Evolutionary conservation across 208 protist species (phyloP), one percentile per base, ranked within the genome.

Genomic region (Leishmania major): DNA sequence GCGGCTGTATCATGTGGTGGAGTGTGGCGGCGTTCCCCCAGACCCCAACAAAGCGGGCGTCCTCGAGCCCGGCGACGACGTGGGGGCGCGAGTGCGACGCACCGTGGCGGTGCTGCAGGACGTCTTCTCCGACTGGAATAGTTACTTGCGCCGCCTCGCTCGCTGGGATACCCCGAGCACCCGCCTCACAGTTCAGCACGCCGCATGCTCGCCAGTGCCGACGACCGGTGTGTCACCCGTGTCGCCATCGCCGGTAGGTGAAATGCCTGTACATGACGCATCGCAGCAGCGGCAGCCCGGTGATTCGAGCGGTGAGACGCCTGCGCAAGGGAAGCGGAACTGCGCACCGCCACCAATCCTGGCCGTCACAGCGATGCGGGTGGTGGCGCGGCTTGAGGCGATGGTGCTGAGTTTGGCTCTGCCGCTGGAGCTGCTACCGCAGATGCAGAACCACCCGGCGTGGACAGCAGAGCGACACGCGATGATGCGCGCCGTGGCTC

Each of bases 1-100:
- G 80, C 72, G 77, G 49, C 70, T 82, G 62, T 91, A 87, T 78
- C 90, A 93, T 66, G 80, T 86, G 15, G 75, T 90, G 31, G 86
- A 90, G 76, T 93, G 90, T 74, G 45, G 66, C 15, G 79, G 66
- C 51, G 67, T 69, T n/a, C 67, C 78, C 17, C 78, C 66, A 43
- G 31, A 31, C 2, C 1, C n/a, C 1, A 4, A 73, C 45, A 47
- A 69, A 3, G 71, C 37, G n/a, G 25, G n/a, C 69, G 35, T 49
- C 7, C 67, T 43, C 25, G 43, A 69, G 37, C 22, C 22, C 40
- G 77, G 66, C 69, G 60, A 76, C 71, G 75, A 81, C 60, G 31
- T 55, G 8, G 57, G 15, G 15, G 72, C 67, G 6, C 77, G 79
- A 15, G 74, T 82, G 75, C 66, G 74, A 25, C 78, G 83, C 31